Conservation (phyloP, 495 filamentous ascomycete species). For the Podospora appendiculata region DNA sequence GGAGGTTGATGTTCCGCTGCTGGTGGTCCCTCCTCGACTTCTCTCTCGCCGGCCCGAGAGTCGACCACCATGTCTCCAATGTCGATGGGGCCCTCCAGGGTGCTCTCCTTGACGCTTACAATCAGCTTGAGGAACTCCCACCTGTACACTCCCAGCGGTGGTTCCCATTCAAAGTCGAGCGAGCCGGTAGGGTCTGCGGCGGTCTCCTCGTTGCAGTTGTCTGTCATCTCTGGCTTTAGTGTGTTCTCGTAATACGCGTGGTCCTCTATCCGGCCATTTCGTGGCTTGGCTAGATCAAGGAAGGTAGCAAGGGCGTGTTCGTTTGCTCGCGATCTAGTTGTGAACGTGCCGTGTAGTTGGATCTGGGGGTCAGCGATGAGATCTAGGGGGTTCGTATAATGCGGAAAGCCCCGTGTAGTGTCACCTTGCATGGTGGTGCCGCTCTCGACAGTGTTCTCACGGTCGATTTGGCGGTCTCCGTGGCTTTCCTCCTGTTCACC, state of each 20-base stretch:
- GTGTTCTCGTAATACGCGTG: neutral
- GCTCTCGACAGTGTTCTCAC: neutral
- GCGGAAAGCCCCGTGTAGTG: neutral
- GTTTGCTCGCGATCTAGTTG: slow-evolving; percentile 6
- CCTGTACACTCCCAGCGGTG: neutral
- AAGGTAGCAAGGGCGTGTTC: slow-evolving; percentile 1
- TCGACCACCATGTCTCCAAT: slow-evolving; percentile 14
- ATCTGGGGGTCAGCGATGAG: neutral
- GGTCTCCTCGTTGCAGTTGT: neutral
- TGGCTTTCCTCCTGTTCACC: neutral
- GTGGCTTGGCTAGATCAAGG: slow-evolving; percentile 1
- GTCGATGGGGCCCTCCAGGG: slow-evolving; percentile 12
- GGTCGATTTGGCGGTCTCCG: neutral
- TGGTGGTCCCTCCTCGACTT: no score
- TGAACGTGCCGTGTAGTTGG: slow-evolving; percentile 7
- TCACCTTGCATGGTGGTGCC: neutral
- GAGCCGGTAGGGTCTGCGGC: neutral
- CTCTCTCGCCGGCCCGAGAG: neutral
- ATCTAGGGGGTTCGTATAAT: neutral
- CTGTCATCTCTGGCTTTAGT: neutral
- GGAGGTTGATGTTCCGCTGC: no score
- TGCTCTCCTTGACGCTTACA: slow-evolving; percentile 5
- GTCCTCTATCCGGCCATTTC: slow-evolving; percentile 1
- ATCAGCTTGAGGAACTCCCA: slow-evolving; percentile 14
- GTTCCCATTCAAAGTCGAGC: slow-evolving; percentile 2